Percentiles rank a stretch among this genome's conserved stretches.
Conservation (phyloP, 23 red algal genomes). For the Gracilariopsis chorda region DNA sequence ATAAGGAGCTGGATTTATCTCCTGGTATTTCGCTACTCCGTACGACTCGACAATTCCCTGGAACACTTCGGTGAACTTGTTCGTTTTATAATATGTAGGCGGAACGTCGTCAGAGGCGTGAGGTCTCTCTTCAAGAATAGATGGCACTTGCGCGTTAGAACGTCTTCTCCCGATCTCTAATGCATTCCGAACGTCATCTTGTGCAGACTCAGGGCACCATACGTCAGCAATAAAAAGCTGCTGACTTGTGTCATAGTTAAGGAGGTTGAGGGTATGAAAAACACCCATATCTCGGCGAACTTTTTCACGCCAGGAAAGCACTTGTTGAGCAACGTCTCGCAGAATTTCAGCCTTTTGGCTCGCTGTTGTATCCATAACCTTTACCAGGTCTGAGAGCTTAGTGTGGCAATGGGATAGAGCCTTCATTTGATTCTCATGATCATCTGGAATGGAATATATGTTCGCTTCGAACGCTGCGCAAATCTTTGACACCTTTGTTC, state of each 20-base stretch:
- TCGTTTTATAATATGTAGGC: conserved; percentile 88
- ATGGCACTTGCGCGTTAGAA: conserved; percentile 85
- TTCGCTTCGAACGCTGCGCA: conserved; percentile 89
- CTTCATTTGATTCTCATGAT: conserved; percentile 54
- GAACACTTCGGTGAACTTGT: conserved; percentile 98
- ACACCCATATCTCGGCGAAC: conserved; percentile 89
- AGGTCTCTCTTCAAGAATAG: conserved; percentile 80
- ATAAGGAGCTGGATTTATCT: conserved; percentile 96
- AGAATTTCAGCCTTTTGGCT: conserved; percentile 75
- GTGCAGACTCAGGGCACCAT: conserved; percentile 77
- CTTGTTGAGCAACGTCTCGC: conserved; percentile 46
- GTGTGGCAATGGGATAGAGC: conserved; percentile 54
- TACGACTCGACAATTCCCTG: conserved; percentile 97
- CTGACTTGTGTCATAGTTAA: conserved; percentile 95
- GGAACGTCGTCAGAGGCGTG: conserved; percentile 25
- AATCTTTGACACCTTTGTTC: conserved; percentile 81
- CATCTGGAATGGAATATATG: conserved; percentile 85
- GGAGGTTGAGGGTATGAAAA: conserved; percentile 81
- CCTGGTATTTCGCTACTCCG: conserved; percentile 92
- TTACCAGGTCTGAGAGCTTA: conserved; percentile 62
- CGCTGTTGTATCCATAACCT: conserved; percentile 51
- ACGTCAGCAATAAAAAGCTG: conserved; percentile 91
- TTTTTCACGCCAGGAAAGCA: conserved; percentile 77
- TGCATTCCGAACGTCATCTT: conserved; percentile 69
- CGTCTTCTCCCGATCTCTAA: conserved; percentile 71